Conservation (phyloP, 2,329 filamentous ascomycete species). For the Colletotrichum sojae region DNA sequence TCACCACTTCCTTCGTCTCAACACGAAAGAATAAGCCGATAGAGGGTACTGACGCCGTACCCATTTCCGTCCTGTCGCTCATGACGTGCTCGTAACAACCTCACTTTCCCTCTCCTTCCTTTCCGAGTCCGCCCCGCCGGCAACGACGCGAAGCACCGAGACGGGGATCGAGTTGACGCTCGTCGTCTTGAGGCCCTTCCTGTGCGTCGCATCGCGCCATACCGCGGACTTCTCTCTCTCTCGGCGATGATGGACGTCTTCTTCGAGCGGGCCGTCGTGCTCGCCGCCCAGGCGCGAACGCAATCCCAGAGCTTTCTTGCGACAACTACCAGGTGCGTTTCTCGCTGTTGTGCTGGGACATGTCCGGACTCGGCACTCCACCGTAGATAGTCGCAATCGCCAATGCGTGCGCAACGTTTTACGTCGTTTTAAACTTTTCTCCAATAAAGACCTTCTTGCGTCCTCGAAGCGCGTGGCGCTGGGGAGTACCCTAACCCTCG, state of each 20-base stretch:
- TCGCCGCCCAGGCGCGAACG: constrained; percentile 17
- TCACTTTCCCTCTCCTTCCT: constrained; percentile 5
- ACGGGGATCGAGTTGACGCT: constrained; percentile 4
- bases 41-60: background rate
- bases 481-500: background rate
- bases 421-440: constrained; percentile 8
- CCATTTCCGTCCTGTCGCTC: background rate
- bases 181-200: constrained; percentile 6
- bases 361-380: background rate
- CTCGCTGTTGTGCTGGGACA: background rate
- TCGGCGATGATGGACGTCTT: constrained; percentile 21
- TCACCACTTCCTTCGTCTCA: background rate
- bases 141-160: constrained; percentile 8
- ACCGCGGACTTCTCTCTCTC: constrained; percentile 8
- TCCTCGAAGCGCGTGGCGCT: background rate
- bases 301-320: constrained; percentile 17
- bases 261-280: constrained; percentile 28
- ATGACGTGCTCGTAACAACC: constrained; percentile 32
- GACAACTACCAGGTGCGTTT: constrained; percentile 25
- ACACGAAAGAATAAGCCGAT: constrained; percentile 4
- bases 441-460: background rate
- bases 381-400: constrained; percentile 3
- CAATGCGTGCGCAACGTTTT: background rate
- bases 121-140: background rate
- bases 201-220: background rate